Conservation (phyloP, 163 green algal genomes). For the Scenedesmus sp. region DNA sequence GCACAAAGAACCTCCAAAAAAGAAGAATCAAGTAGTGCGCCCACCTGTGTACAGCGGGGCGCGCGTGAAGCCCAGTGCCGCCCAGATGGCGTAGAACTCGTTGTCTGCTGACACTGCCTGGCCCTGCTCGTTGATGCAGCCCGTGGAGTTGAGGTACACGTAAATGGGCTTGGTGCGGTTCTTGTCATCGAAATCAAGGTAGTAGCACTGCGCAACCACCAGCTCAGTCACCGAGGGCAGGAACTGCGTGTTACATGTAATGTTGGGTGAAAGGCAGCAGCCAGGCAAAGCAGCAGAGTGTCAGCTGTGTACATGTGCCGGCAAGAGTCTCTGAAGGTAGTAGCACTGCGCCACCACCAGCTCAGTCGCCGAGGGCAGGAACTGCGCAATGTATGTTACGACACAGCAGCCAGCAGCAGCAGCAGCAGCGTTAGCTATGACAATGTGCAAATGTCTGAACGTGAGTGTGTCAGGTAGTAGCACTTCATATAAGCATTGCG, state of each 20-base stretch:
- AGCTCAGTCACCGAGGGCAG: constrained; percentile 82
- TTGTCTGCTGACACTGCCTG: constrained; percentile 67
- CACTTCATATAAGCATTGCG: too few relatives aligned
- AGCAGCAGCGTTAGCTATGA: too few relatives aligned
- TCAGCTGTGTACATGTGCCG: too few relatives aligned
- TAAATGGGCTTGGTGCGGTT: constrained; percentile 74
- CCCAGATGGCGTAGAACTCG: constrained; percentile 79
- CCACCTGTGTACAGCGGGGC: constrained; percentile 70
- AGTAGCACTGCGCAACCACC: constrained; percentile 78
- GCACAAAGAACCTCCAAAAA: too few relatives aligned
- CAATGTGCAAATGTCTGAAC: background rate
- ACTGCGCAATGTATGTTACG: constrained; percentile 52
- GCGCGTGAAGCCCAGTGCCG: constrained; percentile 73
- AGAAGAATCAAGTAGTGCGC: too few relatives aligned
- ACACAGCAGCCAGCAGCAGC: background rate
- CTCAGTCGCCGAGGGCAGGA: constrained; percentile 79
- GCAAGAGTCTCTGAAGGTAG: too few relatives aligned
- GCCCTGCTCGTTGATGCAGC: constrained; percentile 75
- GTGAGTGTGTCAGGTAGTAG: too few relatives aligned
- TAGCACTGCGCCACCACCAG: constrained; percentile 70
- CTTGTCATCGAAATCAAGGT: constrained; percentile 75
- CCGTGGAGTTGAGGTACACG: constrained; percentile 77
- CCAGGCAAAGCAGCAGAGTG: too few relatives aligned
- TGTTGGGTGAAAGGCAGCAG: too few relatives aligned
- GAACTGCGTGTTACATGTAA: too few relatives aligned